Percentiles rank a stretch among this genome's conserved stretches.
phyloP scores from a whole-genome alignment of 768 basidiomycete species.

The Calocera cornea region DNA sequence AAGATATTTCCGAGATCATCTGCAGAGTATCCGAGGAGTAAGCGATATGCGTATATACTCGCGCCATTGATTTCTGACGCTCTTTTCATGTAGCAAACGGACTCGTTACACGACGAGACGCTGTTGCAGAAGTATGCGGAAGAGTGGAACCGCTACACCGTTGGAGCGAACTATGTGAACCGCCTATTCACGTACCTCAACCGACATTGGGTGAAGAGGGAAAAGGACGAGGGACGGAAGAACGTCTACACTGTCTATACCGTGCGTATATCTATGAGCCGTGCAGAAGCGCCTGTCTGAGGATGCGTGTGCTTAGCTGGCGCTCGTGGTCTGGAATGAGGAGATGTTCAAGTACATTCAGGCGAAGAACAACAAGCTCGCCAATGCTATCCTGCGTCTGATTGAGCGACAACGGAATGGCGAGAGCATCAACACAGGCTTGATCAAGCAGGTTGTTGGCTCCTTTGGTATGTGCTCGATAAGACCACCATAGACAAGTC shows the following conservation, averaged over 20 bases:
- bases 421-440: slow-evolving; percentile 79
- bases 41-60: slow-evolving; percentile 16
- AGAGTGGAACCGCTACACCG: slow-evolving; percentile 96
- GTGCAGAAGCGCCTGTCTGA: slow-evolving; percentile 31
- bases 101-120: slow-evolving; percentile 69
- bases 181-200: slow-evolving; percentile 96
- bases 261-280: slow-evolving; percentile 35
- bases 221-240: slow-evolving; percentile 92
- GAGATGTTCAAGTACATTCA: slow-evolving; percentile 87
- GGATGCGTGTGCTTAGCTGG: slow-evolving; percentile 40
- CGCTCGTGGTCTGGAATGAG: slow-evolving; percentile 89
- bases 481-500: no score
- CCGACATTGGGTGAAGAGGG: slow-evolving; percentile 97
- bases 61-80: not conserved
- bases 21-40: slow-evolving; percentile 51
- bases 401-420: slow-evolving; percentile 93
- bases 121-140: slow-evolving; percentile 79
- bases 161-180: slow-evolving; percentile 93
- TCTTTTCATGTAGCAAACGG: slow-evolving; percentile 44
- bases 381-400: slow-evolving; percentile 71
- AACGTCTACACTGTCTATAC: slow-evolving; percentile 94
- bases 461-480: slow-evolving; percentile 42
- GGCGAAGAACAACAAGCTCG: slow-evolving; percentile 64
- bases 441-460: slow-evolving; percentile 89
- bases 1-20: slow-evolving; percentile 74